Evolutionary conservation across 2,329 filamentous ascomycete genomes (phyloP).

Genomic region (Truncatella angustata): DNA sequence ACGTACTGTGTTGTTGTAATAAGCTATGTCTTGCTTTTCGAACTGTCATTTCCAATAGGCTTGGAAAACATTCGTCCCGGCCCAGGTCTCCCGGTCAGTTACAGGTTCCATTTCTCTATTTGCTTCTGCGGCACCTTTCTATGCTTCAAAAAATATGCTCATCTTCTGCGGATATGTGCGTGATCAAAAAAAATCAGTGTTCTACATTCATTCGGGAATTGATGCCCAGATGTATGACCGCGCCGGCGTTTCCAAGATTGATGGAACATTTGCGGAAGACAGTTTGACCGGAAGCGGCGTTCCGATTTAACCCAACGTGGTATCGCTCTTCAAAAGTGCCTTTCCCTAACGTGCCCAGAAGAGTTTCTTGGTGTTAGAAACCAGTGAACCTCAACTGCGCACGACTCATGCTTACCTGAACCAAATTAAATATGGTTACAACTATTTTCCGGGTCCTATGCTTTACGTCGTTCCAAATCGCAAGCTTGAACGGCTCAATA

Average conservation of each 20-base stretch:
- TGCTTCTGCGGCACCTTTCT: not conserved
- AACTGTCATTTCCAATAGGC: not conserved
- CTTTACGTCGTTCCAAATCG: too few relatives aligned
- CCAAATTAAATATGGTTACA: too few relatives aligned
- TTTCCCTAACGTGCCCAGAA: too few relatives aligned
- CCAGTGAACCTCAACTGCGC: too few relatives aligned
- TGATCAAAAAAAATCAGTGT: not conserved
- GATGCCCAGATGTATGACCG: not conserved
- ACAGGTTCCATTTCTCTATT: not conserved
- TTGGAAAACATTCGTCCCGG: not conserved
- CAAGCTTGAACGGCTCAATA: too few relatives aligned
- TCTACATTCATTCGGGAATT: not conserved
- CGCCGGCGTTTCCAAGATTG: slow-evolving; percentile 4
- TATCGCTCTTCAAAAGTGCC: not conserved
- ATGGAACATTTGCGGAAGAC: not conserved
- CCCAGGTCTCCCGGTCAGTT: not conserved
- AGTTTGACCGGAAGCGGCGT: not conserved
- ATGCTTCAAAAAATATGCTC: not conserved
- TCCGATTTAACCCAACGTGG: not conserved
- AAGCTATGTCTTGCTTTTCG: not conserved
- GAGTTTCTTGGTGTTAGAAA: too few relatives aligned
- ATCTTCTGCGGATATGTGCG: not conserved
- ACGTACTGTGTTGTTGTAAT: too few relatives aligned
- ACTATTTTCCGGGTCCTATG: too few relatives aligned
- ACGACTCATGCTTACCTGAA: too few relatives aligned